A percentile compares a stretch with the other conserved stretches of the same genome.
Conservation (phyloP, 1,284 basidiomycete species). For the Trametes sp. region DNA sequence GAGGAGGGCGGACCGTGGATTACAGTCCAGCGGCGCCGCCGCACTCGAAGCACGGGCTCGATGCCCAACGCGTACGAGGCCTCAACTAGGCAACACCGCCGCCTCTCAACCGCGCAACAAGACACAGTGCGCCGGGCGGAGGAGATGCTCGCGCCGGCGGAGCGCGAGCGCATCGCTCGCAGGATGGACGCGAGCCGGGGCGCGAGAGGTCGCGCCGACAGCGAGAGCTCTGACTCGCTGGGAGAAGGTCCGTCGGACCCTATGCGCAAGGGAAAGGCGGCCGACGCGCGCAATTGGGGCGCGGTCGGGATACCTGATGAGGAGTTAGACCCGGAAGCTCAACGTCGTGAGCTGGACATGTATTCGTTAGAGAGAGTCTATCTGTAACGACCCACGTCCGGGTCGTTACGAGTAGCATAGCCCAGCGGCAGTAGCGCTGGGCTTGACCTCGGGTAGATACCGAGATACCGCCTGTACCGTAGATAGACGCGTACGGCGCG, state of each 20-base stretch:
- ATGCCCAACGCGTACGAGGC: too few relatives aligned
- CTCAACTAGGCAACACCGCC: background rate
- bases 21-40: too few relatives aligned
- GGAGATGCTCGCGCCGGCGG: background rate
- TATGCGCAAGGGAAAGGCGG: background rate
- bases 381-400: too few relatives aligned
- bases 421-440: too few relatives aligned
- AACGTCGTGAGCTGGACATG: background rate
- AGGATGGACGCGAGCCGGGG: background rate
- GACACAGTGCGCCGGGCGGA: conserved; percentile 1
- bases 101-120: background rate
- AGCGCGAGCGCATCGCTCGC: conserved; percentile 5
- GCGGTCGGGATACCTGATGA: background rate
- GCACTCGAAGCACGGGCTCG: too few relatives aligned
- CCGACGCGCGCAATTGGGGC: background rate
- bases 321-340: background rate
- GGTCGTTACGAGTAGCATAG: too few relatives aligned
- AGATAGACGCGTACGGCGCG: too few relatives aligned
- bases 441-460: too few relatives aligned
- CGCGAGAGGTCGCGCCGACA: too few relatives aligned
- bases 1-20: too few relatives aligned
- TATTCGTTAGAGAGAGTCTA: too few relatives aligned
- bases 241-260: conserved; percentile 17
- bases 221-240: background rate
- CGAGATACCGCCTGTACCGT: too few relatives aligned